A percentile compares a stretch with the other conserved stretches of the same genome.
phyloP scores from a whole-genome alignment of 495 filamentous ascomycete genomes.

The Tirmania nivea region DNA sequence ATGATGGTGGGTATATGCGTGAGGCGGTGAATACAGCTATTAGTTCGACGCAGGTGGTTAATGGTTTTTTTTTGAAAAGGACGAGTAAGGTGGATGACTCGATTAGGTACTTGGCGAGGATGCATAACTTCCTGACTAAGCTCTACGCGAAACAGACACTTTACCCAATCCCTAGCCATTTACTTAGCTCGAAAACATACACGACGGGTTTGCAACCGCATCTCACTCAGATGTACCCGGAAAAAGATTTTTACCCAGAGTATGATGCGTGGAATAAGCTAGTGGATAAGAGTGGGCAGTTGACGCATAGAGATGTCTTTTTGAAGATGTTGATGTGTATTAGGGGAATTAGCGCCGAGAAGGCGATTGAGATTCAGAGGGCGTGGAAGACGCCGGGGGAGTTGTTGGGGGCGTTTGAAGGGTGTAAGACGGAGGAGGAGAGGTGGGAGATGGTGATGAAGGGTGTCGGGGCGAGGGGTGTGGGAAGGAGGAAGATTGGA shows the following conservation, averaged over 20 bases:
- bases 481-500: constrained; percentile 47
- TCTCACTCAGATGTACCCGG: constrained; percentile 27
- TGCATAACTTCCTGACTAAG: constrained; percentile 46
- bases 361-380: constrained; percentile 60
- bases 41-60: constrained; percentile 57
- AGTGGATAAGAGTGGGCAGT: constrained; percentile 48
- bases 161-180: constrained; percentile 40
- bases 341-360: constrained; percentile 54
- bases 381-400: constrained; percentile 49
- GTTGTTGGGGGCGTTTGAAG: constrained; percentile 45
- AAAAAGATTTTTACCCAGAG: constrained; percentile 38
- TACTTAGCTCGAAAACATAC: constrained; percentile 48
- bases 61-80: constrained; percentile 63
- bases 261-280: constrained; percentile 51
- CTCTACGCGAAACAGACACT: constrained; percentile 18
- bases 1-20: constrained; percentile 5
- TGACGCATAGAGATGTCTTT: constrained; percentile 54
- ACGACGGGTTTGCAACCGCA: constrained; percentile 36
- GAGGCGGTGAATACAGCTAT: constrained; percentile 54
- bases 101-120: constrained; percentile 52
- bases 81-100: constrained; percentile 60
- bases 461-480: constrained; percentile 29
- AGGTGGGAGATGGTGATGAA: constrained; percentile 28
- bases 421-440: constrained; percentile 24
- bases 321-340: constrained; percentile 81